Base-by-base conservation (phyloP, 2,329 filamentous ascomycete genomes). In the Monosporascus sp. region DNA sequence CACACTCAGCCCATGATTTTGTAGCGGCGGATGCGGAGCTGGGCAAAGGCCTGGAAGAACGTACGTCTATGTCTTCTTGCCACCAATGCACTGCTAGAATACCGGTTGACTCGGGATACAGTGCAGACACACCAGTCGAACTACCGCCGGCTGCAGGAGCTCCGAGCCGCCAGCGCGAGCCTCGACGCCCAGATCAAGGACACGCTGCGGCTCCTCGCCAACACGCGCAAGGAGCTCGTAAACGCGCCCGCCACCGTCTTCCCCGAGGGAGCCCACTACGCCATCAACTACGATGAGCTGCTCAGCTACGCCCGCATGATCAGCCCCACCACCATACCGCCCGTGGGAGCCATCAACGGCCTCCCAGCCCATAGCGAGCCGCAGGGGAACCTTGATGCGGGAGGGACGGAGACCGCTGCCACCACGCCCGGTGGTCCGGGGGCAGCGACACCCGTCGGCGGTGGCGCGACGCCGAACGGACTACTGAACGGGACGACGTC, bases 231-330 rank as follows among this genome's bases (percentile, higher is more conserved):
- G 61, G 88, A 92, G 59, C 82, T 94, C 41, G 79, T 85, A 42
- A 76, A 79, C 25, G 84, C 84, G 1, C 78, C 81, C 3, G 78
- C 80, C 1, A 85, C 83, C 6, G 72, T 71, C 22, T 81, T 82
- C 58, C 76, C 81, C 5, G 66, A 76, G 6, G 72, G 69, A 5
- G 72, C 76, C 2, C 79, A 74, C 64, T 76, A 80, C 59, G 70
- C 76, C 9, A 80, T 94, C 48, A 80, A 80, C 3, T 89, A 90
- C 64, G 79, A 84, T 45, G 86, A 92, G 60, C 81, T 95, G 0
- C 83, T 95, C 22, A 79, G 77, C 56, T 94, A 90, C 67, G 90
- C 89, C 22, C 86, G 86, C 44, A 84, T 86, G 58, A 94, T 95
- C 64, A 88, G 85, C 68, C 88, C 85, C 66, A 90, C 86, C 58